phyloP scores from a whole-genome alignment of 1,284 basidiomycete species.

The Sporisorium exsertum region DNA sequence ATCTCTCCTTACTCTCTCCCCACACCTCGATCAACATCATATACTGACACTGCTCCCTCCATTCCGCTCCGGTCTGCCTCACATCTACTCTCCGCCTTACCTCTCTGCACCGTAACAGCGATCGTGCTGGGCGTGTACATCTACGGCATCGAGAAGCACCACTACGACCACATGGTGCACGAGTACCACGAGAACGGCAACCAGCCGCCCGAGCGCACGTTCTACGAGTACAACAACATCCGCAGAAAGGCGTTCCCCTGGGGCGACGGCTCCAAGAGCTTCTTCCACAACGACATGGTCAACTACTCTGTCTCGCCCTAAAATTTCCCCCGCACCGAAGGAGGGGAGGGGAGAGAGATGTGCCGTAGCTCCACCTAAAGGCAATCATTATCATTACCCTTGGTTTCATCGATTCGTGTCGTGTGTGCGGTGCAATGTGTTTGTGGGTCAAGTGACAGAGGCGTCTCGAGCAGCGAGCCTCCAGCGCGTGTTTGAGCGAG shows the following conservation, averaged over 20 bases:
- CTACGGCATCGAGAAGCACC: constrained; percentile 65
- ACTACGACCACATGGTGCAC: constrained; percentile 61
- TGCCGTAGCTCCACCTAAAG: too few relatives aligned
- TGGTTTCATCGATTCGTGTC: too few relatives aligned
- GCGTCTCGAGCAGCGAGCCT: too few relatives aligned
- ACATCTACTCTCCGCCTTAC: too few relatives aligned
- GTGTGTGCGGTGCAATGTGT: too few relatives aligned
- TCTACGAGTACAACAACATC: constrained; percentile 66
- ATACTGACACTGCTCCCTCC: not conserved
- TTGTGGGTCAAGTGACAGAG: too few relatives aligned
- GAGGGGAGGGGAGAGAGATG: too few relatives aligned
- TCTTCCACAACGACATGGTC: constrained; percentile 65
- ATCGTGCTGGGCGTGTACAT: constrained; percentile 64
- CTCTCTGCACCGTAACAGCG: constrained; percentile 21
- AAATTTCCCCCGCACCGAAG: too few relatives aligned
- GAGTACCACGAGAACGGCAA: constrained; percentile 62
- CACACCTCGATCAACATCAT: not conserved
- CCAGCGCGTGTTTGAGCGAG: too few relatives aligned
- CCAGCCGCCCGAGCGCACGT: constrained; percentile 57
- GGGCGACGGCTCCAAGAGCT: constrained; percentile 57
- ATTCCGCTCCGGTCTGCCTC: too few relatives aligned
- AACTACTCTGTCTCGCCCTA: constrained; percentile 51
- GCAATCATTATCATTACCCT: too few relatives aligned
- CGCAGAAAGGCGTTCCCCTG: constrained; percentile 61
- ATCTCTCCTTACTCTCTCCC: not conserved